Evolutionary conservation across 1,284 basidiomycete genomes (phyloP).

Genomic region (Malassezia restricta): DNA sequence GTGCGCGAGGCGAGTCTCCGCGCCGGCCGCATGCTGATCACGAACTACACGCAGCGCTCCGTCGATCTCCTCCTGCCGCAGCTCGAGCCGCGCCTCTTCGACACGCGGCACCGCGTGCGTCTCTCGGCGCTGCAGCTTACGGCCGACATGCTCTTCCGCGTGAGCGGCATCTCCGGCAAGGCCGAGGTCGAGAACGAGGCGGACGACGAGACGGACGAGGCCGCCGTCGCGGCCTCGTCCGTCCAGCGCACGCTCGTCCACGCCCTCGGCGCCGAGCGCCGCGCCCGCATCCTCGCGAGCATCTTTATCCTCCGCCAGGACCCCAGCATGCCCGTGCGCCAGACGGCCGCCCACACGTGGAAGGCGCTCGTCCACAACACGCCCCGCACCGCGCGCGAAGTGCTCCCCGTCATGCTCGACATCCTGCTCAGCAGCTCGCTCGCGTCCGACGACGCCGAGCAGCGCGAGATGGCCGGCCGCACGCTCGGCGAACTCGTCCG

Average conservation of each 20-base stretch:
- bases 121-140: slow-evolving; percentile 82
- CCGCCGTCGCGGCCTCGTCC: slow-evolving; percentile 41
- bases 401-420: slow-evolving; percentile 59
- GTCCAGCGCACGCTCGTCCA: slow-evolving; percentile 67
- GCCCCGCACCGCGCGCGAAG: slow-evolving; percentile 65
- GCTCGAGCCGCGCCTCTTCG: slow-evolving; percentile 88
- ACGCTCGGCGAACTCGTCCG: slow-evolving; percentile 63
- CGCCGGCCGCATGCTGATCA: slow-evolving; percentile 96
- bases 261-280: slow-evolving; percentile 72
- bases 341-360: slow-evolving; percentile 92
- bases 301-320: slow-evolving; percentile 91
- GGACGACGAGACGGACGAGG: slow-evolving; percentile 67
- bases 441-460: slow-evolving; percentile 67
- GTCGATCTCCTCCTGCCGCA: slow-evolving; percentile 89
- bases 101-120: slow-evolving; percentile 84
- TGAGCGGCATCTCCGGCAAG: slow-evolving; percentile 94
- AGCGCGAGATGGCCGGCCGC: slow-evolving; percentile 63
- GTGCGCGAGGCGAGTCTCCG: slow-evolving; percentile 87
- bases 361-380: slow-evolving; percentile 82
- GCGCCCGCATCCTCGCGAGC: slow-evolving; percentile 79
- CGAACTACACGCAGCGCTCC: slow-evolving; percentile 81
- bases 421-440: slow-evolving; percentile 61
- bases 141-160: slow-evolving; percentile 89
- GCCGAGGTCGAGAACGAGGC: slow-evolving; percentile 57
- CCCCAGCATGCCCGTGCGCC: slow-evolving; percentile 73